Evolutionary conservation across 257 asterid genomes (phyloP), one percentile per base, ranked within the genome.

Genomic region (Apocynum venetum): DNA sequence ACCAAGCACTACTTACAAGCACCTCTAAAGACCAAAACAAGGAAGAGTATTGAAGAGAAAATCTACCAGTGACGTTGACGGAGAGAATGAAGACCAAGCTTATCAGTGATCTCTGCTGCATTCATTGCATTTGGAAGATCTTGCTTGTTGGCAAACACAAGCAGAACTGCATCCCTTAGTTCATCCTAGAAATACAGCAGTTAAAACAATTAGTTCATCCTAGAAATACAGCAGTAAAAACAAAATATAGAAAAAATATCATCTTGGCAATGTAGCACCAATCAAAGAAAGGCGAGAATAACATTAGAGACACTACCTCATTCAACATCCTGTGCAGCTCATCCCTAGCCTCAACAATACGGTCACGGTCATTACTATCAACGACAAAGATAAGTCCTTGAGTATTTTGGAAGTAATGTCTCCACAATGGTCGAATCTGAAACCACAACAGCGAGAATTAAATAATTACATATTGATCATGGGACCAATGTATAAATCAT

Each of bases 101-200:
- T 90, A 80, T 87, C 91, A 14, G 91, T 88, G 19, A 90, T 86
- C 85, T 88, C 92, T 61, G 87, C 91, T 36, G 86, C 92, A 83
- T 88, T 87, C 96, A 90, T 88, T 20, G 93, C 93, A 87, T 90
- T 85, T 46, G 89, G 96, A 77, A 90, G 90, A 86, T 90, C 96
- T 85, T 88, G 91, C 81, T 90, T 90, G 90, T 88, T 87, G 4
- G 96, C 96, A 74, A 88, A 84, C 43, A 90, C 93, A 80, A 90
- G 96, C 66, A 90, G 86, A 74, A 85, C 91, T 60, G 91, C 89
- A 83, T 90, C 91, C 84, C 91, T 85, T 81, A 88, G 83, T 81
- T 84, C 91, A 79, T 86, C 89, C 89, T 88, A 72, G 56, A 57
- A 12, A 20, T 12, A 63, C 40, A 79, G 74, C 47, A 48, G 31